A percentile compares a stretch with the other conserved stretches of the same genome.
Evolutionary conservation across 106 monocot species (phyloP).

Genomic region (Dendrobium chrysotoxum): DNA sequence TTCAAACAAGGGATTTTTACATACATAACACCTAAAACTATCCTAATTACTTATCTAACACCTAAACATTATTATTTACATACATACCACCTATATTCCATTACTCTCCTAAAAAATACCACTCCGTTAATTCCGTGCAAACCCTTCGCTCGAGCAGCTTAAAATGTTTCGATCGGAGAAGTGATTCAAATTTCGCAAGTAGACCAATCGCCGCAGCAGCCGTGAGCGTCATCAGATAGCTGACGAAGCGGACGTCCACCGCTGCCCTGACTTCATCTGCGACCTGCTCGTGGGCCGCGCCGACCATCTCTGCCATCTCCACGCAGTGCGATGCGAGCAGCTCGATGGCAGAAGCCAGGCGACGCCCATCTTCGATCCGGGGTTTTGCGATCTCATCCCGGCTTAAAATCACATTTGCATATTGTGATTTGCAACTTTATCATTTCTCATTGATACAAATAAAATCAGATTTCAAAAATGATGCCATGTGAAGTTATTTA

Average conservation of each 20-base stretch:
- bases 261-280: conserved; percentile 48
- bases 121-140: too few relatives aligned
- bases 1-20: too few relatives aligned
- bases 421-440: background rate
- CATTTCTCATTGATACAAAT: background rate
- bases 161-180: background rate
- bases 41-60: too few relatives aligned
- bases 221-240: conserved; percentile 88
- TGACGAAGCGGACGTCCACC: conserved; percentile 42
- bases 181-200: background rate
- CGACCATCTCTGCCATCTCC: conserved; percentile 65
- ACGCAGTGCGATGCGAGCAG: conserved; percentile 79
- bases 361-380: conserved; percentile 31
- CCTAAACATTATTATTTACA: too few relatives aligned
- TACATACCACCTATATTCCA: too few relatives aligned
- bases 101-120: too few relatives aligned
- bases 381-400: conserved; percentile 8
- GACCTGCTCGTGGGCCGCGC: conserved; percentile 40
- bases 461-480: too few relatives aligned
- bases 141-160: too few relatives aligned
- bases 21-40: too few relatives aligned
- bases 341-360: conserved; percentile 71
- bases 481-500: conserved; percentile 7
- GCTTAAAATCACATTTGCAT: conserved; percentile 8
- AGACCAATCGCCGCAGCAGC: conserved; percentile 89